Evolutionary conservation across 2,329 filamentous ascomycete species (phyloP).

Genomic region (Septoria linicola): DNA sequence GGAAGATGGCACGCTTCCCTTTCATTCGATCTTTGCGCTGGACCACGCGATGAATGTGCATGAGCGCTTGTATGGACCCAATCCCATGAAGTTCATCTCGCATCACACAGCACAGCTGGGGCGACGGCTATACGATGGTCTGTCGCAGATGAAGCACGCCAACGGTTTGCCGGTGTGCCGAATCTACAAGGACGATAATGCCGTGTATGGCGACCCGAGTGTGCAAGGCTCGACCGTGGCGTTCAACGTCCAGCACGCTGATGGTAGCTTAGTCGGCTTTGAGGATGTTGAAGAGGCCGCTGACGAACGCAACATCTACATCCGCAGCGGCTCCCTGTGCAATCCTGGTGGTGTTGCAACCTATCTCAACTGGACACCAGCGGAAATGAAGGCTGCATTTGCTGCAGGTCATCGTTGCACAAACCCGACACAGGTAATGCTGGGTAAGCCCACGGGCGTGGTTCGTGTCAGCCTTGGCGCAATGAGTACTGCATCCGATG

Average conservation of each 20-base stretch:
- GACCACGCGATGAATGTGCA: slow-evolving; percentile 60
- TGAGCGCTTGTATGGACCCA: slow-evolving; percentile 55
- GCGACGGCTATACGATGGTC: slow-evolving; percentile 49
- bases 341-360: slow-evolving; percentile 54
- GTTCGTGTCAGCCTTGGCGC: slow-evolving; percentile 62
- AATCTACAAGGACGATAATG: slow-evolving; percentile 56
- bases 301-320: slow-evolving; percentile 56
- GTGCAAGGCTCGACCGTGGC: slow-evolving; percentile 63
- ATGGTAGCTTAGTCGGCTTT: slow-evolving; percentile 57
- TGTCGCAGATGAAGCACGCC: slow-evolving; percentile 52
- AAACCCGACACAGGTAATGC: slow-evolving; percentile 54
- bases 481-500: slow-evolving; percentile 58
- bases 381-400: slow-evolving; percentile 56
- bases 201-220: slow-evolving; percentile 51
- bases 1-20: slow-evolving; percentile 67
- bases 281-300: slow-evolving; percentile 60
- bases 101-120: slow-evolving; percentile 57
- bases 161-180: slow-evolving; percentile 55
- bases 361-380: slow-evolving; percentile 52
- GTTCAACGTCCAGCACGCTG: slow-evolving; percentile 59
- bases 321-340: slow-evolving; percentile 60
- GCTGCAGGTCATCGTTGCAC: slow-evolving; percentile 60
- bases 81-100: slow-evolving; percentile 59
- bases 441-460: slow-evolving; percentile 59
- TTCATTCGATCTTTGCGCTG: slow-evolving; percentile 64